Percentiles rank a stretch among this genome's conserved stretches.
Conservation (phyloP, 2,329 filamentous ascomycete species). For the Pseudocercospora ulei region DNA sequence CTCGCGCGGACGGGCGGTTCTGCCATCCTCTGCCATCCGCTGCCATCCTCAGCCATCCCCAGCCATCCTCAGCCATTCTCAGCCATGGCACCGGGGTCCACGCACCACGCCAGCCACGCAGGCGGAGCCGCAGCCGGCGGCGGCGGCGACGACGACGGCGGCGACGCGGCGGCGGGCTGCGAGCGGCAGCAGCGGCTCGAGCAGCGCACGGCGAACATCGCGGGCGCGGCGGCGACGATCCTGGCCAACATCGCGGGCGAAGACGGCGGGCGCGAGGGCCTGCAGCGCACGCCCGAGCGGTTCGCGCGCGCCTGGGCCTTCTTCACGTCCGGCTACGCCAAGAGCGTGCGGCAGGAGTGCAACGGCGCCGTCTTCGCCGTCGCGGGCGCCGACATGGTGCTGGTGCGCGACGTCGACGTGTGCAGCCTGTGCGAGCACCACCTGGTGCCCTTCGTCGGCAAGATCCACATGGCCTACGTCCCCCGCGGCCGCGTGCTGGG, state of each 20-base stretch:
- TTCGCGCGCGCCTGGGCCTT: slow-evolving; percentile 87
- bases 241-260: slow-evolving; percentile 54
- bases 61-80: too few species aligned
- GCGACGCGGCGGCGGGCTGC: too few species aligned
- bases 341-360: slow-evolving; percentile 52
- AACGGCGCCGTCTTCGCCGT: slow-evolving; percentile 89
- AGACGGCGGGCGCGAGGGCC: slow-evolving; percentile 50
- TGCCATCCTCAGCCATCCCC: too few species aligned
- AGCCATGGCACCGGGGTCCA: too few species aligned
- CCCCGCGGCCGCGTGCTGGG: slow-evolving; percentile 77
- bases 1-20: too few species aligned
- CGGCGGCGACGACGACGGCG: too few species aligned
- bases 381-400: slow-evolving; percentile 85
- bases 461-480: slow-evolving; percentile 93
- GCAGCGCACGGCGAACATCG: slow-evolving; percentile 46
- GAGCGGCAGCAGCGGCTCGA: too few species aligned
- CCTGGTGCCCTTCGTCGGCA: slow-evolving; percentile 54
- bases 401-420: slow-evolving; percentile 89
- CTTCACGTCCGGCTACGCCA: slow-evolving; percentile 86
- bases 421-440: slow-evolving; percentile 91
- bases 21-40: too few species aligned
- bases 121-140: slow-evolving; percentile 34
- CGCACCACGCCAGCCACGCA: too few species aligned
- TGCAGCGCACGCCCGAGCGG: slow-evolving; percentile 56
- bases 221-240: slow-evolving; percentile 50